Conservation (phyloP, 805 yeast species). For the Nakazawaea ambrosiae region DNA sequence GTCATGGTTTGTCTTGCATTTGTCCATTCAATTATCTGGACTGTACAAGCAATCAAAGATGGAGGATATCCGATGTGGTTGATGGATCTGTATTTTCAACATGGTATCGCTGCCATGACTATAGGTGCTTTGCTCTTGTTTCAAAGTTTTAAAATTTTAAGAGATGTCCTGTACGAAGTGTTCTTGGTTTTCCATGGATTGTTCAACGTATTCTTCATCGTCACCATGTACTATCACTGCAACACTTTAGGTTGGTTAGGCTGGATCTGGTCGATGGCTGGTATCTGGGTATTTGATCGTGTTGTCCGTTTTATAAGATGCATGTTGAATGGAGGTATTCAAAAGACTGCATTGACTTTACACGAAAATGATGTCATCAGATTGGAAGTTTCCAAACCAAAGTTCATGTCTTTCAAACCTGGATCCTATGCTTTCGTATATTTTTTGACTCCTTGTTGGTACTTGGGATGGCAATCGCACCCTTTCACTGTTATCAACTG, state of each 20-base stretch:
- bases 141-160: constrained; percentile 19
- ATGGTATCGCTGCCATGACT: constrained; percentile 23
- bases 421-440: constrained; percentile 51
- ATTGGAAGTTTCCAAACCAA: constrained; percentile 17
- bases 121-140: constrained; percentile 13
- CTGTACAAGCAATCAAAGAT: constrained; percentile 27
- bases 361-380: constrained; percentile 14
- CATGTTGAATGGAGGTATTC: constrained; percentile 18
- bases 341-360: constrained; percentile 11
- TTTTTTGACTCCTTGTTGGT: constrained; percentile 38
- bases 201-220: constrained; percentile 30
- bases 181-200: constrained; percentile 33
- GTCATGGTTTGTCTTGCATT: constrained; percentile 39
- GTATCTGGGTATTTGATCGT: constrained; percentile 34
- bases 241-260: constrained; percentile 33
- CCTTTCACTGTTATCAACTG: constrained; percentile 55
- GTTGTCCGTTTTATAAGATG: constrained; percentile 27
- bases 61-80: constrained; percentile 36
- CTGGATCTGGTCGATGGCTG: constrained; percentile 32
- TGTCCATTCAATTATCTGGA: constrained; percentile 54
- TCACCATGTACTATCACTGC: constrained; percentile 34
- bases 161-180: constrained; percentile 32
- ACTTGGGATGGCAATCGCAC: constrained; percentile 58
- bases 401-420: constrained; percentile 26
- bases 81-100: constrained; percentile 36